Conservation (phyloP, 2,329 filamentous ascomycete species). For the Coniosporium tulheliwenetii region DNA sequence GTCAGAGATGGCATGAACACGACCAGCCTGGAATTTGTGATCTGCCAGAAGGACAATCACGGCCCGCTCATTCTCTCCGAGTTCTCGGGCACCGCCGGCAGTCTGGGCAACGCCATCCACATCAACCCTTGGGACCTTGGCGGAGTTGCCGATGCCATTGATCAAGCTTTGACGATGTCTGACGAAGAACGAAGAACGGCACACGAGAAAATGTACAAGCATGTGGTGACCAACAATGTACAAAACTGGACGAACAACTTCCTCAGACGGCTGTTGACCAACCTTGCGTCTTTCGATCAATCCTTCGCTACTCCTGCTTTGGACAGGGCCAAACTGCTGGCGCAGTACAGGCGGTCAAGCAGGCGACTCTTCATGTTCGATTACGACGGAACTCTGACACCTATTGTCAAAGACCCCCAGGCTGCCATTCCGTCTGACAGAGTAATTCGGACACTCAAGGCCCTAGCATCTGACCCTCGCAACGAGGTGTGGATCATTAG, state of each 20-base stretch:
- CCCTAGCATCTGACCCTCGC: conserved; percentile 59
- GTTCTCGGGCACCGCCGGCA: conserved; percentile 87
- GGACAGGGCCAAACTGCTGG: conserved; percentile 56
- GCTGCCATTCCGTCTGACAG: conserved; percentile 77
- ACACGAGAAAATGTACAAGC: conserved; percentile 62
- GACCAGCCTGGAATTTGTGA: conserved; percentile 83
- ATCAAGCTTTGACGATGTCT: conserved; percentile 65
- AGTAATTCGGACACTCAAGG: conserved; percentile 64
- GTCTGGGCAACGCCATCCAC: conserved; percentile 71
- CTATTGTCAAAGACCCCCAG: conserved; percentile 83
- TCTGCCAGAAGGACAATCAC: conserved; percentile 76
- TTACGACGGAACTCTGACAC: conserved; percentile 92
- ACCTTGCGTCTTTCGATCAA: conserved; percentile 62
- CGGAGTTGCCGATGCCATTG: conserved; percentile 70
- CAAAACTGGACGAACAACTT: conserved; percentile 74
- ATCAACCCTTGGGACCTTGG: conserved; percentile 93
- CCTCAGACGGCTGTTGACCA: conserved; percentile 62
- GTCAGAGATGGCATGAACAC: conserved; percentile 98
- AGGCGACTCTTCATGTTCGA: conserved; percentile 96
- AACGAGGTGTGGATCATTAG: conserved; percentile 99
- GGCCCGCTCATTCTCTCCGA: conserved; percentile 88
- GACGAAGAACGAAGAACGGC: conserved; percentile 48
- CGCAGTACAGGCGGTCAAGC: conserved; percentile 56
- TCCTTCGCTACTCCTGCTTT: conserved; percentile 66
- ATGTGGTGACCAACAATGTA: conserved; percentile 75